These are phyloP conservation scores for Exophiala calicioides DNA, from an alignment of 2,329 filamentous ascomycete species.

Conservation along the genomic window DNA sequence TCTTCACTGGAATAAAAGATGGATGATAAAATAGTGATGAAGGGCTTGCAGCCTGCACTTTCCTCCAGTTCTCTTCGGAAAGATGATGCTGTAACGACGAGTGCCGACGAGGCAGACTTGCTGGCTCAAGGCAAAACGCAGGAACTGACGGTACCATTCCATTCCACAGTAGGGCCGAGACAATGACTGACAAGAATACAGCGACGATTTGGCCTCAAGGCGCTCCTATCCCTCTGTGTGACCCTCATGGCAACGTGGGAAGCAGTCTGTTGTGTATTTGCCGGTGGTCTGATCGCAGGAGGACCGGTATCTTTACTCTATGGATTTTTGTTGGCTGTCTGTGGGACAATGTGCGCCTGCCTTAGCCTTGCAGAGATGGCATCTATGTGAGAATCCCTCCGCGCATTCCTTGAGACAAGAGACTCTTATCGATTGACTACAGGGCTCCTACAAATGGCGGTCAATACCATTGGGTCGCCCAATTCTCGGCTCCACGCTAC, in stretches of 20 bases:
- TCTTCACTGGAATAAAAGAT: too few species aligned
- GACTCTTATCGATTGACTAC: not conserved
- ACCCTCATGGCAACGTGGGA: conserved; percentile 33
- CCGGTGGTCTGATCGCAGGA: conserved; percentile 28
- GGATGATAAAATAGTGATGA: too few species aligned
- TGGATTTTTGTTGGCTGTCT: conserved; percentile 25
- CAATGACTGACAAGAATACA: conserved; percentile 9
- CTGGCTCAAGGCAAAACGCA: conserved; percentile 25
- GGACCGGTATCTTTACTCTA: conserved; percentile 30
- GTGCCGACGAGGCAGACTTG: conserved; percentile 24
- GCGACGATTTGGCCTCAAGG: conserved; percentile 28
- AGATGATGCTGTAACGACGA: conserved; percentile 22
- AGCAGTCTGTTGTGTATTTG: conserved; percentile 26
- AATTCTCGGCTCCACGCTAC: conserved; percentile 33
- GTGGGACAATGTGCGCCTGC: conserved; percentile 42
- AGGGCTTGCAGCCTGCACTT: too few species aligned
- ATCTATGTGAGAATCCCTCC: conserved; percentile 38
- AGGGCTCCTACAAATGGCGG: conserved; percentile 42
- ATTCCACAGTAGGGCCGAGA: not conserved
- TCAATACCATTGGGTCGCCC: conserved; percentile 45
- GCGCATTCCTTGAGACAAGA: not conserved
- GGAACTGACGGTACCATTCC: conserved; percentile 26
- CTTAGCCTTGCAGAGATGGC: conserved; percentile 44
- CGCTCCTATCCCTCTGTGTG: conserved; percentile 21
- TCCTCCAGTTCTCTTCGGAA: too few species aligned